phyloP scores from a whole-genome alignment of 2,329 filamentous ascomycete species.

The Graphilbum fragrans region DNA sequence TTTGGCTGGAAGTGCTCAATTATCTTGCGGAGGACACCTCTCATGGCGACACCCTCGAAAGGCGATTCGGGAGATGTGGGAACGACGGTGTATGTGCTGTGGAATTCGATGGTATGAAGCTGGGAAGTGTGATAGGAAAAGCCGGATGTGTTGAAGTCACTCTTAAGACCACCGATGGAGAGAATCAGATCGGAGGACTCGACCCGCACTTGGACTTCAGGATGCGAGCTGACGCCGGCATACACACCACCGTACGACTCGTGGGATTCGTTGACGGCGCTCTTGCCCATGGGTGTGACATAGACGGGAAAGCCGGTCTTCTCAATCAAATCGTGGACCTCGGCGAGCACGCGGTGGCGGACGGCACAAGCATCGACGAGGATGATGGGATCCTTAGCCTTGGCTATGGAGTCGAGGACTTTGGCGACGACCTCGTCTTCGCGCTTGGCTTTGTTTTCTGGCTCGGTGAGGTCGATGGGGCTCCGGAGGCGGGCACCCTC shows the following conservation, averaged over 20 bases:
- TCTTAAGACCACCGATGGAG: conserved; percentile 54
- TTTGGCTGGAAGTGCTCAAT: conserved; percentile 44
- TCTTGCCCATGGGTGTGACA: conserved; percentile 84
- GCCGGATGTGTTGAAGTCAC: conserved; percentile 71
- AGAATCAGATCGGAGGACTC: conserved; percentile 61
- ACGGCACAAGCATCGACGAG: conserved; percentile 76
- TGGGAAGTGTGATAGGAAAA: conserved; percentile 71
- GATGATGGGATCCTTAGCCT: conserved; percentile 62
- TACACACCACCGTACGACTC: conserved; percentile 76
- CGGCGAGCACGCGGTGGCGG: conserved; percentile 59
- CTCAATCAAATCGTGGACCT: conserved; percentile 60
- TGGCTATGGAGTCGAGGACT: conserved; percentile 53
- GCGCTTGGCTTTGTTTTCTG: conserved; percentile 53
- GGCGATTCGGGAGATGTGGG: conserved; percentile 62
- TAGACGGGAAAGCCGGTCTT: conserved; percentile 70
- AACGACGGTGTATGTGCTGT: conserved; percentile 61
- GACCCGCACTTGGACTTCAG: conserved; percentile 49
- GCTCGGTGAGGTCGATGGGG: conserved; percentile 54
- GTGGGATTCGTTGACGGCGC: conserved; percentile 65
- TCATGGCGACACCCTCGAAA: conserved; percentile 68
- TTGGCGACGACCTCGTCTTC: conserved; percentile 78
- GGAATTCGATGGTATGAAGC: conserved; percentile 69
- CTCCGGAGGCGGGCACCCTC: conserved; percentile 61
- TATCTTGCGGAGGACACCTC: conserved; percentile 62
- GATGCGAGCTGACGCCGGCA: conserved; percentile 62